Percentiles rank a stretch among this genome's conserved stretches.
These are phyloP conservation scores for Aspergillus brasiliensis DNA, from an alignment of 2,329 filamentous ascomycete species.

Conservation along the genomic window DNA sequence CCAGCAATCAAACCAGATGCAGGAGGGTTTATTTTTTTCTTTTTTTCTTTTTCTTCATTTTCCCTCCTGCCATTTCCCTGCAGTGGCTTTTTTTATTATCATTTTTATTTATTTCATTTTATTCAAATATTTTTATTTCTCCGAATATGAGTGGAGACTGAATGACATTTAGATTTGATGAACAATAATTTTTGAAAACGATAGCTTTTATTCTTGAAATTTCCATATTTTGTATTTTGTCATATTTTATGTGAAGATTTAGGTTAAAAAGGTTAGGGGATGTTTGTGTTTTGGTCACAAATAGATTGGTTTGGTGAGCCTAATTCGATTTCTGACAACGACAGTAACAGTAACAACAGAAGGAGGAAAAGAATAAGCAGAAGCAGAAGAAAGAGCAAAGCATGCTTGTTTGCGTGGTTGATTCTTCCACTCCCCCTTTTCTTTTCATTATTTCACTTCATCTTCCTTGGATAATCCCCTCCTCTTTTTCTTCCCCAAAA, in stretches of 20 bases:
- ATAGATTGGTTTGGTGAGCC: background rate
- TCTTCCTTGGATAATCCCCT: background rate
- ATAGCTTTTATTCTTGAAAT: too few species aligned
- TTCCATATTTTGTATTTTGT: too few species aligned
- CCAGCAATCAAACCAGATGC: constrained; percentile 6
- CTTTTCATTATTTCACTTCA: background rate
- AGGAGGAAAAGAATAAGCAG: background rate
- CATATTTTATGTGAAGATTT: background rate
- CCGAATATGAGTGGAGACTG: background rate
- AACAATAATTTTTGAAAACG: background rate
- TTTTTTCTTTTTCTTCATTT: background rate
- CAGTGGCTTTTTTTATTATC: background rate
- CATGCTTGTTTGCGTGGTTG: background rate
- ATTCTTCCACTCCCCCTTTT: background rate
- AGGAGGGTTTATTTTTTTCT: background rate
- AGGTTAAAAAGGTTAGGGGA: background rate
- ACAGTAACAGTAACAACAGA: background rate
- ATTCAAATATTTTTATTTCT: background rate
- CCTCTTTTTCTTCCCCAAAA: background rate
- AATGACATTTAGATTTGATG: background rate
- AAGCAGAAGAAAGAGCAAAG: background rate
- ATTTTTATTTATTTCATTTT: background rate
- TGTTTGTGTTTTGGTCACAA: background rate
- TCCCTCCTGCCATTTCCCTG: background rate
- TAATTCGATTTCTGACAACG: background rate